Evolutionary conservation across 495 filamentous ascomycete genomes (phyloP).

Genomic region (Xylaria scruposa): DNA sequence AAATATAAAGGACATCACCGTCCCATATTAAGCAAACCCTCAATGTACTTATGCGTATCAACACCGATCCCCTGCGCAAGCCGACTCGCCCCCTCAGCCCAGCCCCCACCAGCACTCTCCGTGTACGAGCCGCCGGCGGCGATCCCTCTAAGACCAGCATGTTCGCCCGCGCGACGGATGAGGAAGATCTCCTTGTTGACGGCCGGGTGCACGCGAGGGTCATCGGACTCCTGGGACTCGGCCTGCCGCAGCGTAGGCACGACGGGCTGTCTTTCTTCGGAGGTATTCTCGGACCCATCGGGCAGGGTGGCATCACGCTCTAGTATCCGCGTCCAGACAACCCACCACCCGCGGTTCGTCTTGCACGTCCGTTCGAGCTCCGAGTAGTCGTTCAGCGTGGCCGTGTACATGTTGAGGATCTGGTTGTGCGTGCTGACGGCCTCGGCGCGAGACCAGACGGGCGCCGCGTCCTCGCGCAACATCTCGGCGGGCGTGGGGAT

Average conservation of each 20-base stretch:
- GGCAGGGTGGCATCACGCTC: conserved; percentile 41
- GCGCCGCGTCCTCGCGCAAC: conserved; percentile 31
- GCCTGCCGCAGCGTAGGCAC: conserved; percentile 32
- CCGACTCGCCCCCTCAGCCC: conserved; percentile 66
- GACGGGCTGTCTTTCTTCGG: conserved; percentile 25
- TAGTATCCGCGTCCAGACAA: conserved; percentile 85
- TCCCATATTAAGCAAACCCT: conserved; percentile 78
- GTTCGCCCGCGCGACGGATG: conserved; percentile 77
- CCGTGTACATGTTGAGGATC: conserved; percentile 75
- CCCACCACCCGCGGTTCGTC: conserved; percentile 93
- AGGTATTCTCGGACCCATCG: not conserved
- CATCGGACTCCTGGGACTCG: conserved; percentile 33
- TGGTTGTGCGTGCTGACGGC: conserved; percentile 90
- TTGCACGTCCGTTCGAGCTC: conserved; percentile 90
- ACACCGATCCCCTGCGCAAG: conserved; percentile 87
- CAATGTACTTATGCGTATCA: conserved; percentile 86
- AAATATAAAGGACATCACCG: conserved; percentile 50
- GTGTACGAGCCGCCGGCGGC: conserved; percentile 51
- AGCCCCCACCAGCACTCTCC: conserved; percentile 46
- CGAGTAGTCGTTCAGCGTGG: conserved; percentile 61
- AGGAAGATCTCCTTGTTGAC: conserved; percentile 77
- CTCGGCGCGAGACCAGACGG: conserved; percentile 77
- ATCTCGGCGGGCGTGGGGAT: conserved; percentile 70
- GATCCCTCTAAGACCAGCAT: conserved; percentile 44
- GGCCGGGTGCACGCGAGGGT: conserved; percentile 31